A percentile compares a stretch with the other conserved stretches of the same genome.
Evolutionary conservation across 2,329 filamentous ascomycete genomes (phyloP).

Genomic region (Claviceps fusiformis): DNA sequence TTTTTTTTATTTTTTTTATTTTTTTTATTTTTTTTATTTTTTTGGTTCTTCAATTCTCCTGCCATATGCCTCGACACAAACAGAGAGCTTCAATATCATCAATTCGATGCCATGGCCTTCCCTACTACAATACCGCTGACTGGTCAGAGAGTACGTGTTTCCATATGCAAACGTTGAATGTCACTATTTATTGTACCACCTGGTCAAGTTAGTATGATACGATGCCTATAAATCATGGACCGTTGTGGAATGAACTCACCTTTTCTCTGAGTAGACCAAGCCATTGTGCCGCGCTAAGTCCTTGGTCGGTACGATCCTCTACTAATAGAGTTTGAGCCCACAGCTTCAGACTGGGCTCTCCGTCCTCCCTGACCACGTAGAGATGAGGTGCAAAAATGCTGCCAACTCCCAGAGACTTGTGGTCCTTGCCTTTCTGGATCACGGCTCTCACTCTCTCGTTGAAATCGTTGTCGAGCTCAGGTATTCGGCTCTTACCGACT

Average conservation of each 20-base stretch:
- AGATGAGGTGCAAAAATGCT: slow-evolving; percentile 87
- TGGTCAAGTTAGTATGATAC: neutral
- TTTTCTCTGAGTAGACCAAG: slow-evolving; percentile 87
- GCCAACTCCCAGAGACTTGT: slow-evolving; percentile 74
- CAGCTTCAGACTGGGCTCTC: slow-evolving; percentile 84
- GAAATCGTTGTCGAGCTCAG: slow-evolving; percentile 88
- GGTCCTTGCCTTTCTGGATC: slow-evolving; percentile 81
- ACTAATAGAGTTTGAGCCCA: slow-evolving; percentile 96
- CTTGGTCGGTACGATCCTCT: slow-evolving; percentile 88
- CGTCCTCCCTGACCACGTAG: slow-evolving; percentile 89
- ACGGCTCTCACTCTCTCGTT: slow-evolving; percentile 87
- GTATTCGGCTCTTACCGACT: slow-evolving; percentile 79
- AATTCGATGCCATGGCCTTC: neutral
- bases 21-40: neutral
- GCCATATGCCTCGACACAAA: neutral
- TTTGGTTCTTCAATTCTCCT: neutral
- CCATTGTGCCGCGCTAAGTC: slow-evolving; percentile 86
- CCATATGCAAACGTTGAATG: neutral
- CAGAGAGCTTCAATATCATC: neutral
- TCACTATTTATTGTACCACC: slow-evolving; percentile 4
- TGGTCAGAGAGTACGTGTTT: neutral
- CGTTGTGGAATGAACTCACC: slow-evolving; percentile 35
- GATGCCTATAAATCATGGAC: neutral
- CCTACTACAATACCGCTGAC: neutral
- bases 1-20: neutral